Evolutionary conservation across 441 rosid species (phyloP).

Genomic region (Lagerstroemia fauriei): DNA sequence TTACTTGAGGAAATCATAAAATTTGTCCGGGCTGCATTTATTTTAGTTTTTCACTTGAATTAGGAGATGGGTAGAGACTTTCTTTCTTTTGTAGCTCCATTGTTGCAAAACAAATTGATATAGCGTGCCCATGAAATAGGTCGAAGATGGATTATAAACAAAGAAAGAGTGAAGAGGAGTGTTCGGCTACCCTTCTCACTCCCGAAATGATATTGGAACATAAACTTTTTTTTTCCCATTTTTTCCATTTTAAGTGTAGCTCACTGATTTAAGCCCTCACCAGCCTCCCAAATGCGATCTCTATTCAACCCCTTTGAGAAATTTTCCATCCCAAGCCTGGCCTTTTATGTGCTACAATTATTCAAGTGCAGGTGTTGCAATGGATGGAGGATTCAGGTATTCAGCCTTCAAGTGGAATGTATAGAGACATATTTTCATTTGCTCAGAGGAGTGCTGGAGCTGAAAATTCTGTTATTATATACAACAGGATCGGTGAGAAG

Average conservation of each 20-base stretch:
- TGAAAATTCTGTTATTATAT: slow-evolving; percentile 55
- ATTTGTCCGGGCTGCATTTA: background rate
- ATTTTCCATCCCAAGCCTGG: background rate
- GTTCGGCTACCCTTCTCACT: background rate
- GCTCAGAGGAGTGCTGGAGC: slow-evolving; percentile 62
- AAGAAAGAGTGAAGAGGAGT: background rate
- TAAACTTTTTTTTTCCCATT: too few relatives aligned
- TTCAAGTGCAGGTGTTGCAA: slow-evolving; percentile 56
- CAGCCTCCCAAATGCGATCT: background rate
- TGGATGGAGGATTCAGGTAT: slow-evolving; percentile 79
- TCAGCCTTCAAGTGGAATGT: slow-evolving; percentile 65
- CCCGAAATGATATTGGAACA: background rate
- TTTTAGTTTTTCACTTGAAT: background rate
- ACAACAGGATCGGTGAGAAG: slow-evolving; percentile 57
- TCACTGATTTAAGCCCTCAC: background rate
- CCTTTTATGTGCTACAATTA: background rate
- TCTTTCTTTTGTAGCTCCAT: background rate
- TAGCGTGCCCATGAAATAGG: background rate
- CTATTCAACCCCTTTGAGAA: background rate
- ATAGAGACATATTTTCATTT: slow-evolving; percentile 55
- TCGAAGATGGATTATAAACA: background rate
- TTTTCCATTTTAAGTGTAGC: background rate
- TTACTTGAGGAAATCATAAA: background rate
- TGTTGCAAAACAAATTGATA: background rate
- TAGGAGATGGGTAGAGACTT: background rate